Evolutionary conservation across 768 basidiomycete genomes (phyloP).

Genomic region (Mycena chlorophos): DNA sequence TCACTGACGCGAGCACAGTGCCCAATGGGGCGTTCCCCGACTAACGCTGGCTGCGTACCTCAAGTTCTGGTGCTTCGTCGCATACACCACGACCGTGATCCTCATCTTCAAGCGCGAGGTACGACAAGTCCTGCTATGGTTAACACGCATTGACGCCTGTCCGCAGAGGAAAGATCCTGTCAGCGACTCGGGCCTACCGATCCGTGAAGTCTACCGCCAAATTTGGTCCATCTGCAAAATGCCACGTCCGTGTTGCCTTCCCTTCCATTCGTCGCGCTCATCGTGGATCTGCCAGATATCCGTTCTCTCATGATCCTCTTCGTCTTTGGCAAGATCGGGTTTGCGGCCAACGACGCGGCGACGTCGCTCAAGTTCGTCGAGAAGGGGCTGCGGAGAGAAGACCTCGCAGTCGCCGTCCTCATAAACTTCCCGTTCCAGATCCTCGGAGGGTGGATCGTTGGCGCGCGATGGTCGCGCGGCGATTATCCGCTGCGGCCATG

Average conservation of each 20-base stretch:
- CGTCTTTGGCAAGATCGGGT: slow-evolving; percentile 90
- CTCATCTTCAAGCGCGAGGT: slow-evolving; percentile 92
- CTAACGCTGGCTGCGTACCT: slow-evolving; percentile 80
- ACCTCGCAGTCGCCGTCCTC: slow-evolving; percentile 91
- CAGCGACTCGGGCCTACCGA: slow-evolving; percentile 82
- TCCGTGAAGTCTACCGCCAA: slow-evolving; percentile 85
- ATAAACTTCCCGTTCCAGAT: slow-evolving; percentile 99
- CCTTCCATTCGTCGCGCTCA: neutral
- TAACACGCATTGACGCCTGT: neutral
- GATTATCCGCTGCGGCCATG: slow-evolving; percentile 81
- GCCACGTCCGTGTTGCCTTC: slow-evolving; percentile 60
- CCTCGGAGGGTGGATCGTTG: slow-evolving; percentile 89
- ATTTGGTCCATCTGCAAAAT: slow-evolving; percentile 94
- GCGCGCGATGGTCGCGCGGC: slow-evolving; percentile 88
- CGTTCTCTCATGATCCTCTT: slow-evolving; percentile 85
- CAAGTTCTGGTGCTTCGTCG: slow-evolving; percentile 83
- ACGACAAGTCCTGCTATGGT: slow-evolving; percentile 16
- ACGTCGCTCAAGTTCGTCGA: slow-evolving; percentile 94
- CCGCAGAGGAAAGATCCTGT: slow-evolving; percentile 70
- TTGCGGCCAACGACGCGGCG: slow-evolving; percentile 90
- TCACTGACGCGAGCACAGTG: slow-evolving; percentile 35
- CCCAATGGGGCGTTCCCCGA: slow-evolving; percentile 74
- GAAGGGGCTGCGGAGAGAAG: slow-evolving; percentile 92
- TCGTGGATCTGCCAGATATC: slow-evolving; percentile 62
- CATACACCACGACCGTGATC: slow-evolving; percentile 84